A percentile compares a stretch with the other conserved stretches of the same genome.
These are phyloP conservation scores for Euclidium syriacum DNA, from an alignment of 345 rosid genomes.

Conservation along the genomic window DNA sequence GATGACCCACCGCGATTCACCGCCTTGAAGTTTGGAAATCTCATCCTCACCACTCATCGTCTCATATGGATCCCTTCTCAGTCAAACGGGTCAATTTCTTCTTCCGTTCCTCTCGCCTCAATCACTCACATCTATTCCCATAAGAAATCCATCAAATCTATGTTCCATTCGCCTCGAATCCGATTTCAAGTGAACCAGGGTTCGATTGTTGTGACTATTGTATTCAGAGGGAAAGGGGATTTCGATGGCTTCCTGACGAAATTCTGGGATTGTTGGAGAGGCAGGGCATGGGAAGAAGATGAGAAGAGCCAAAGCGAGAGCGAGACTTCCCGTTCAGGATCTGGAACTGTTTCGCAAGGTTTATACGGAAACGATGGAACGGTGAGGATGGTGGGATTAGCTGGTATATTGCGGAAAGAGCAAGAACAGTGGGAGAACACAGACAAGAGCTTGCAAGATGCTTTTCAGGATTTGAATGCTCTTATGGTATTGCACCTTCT, in stretches of 20 bases:
- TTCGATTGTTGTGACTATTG: constrained; percentile 59
- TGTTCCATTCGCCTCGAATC: constrained; percentile 81
- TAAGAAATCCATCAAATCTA: constrained; percentile 67
- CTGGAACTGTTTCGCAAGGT: constrained; percentile 40
- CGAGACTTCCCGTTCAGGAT: constrained; percentile 18
- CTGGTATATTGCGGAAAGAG: constrained; percentile 92
- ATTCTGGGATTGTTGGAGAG: constrained; percentile 80
- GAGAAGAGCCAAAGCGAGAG: constrained; percentile 24
- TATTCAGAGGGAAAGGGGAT: constrained; percentile 80
- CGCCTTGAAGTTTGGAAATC: constrained; percentile 51
- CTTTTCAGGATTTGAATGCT: constrained; percentile 93
- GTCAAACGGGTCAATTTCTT: constrained; percentile 29
- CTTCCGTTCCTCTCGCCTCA: constrained; percentile 43
- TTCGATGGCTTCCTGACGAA: constrained; percentile 68
- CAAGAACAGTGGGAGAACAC: constrained; percentile 94
- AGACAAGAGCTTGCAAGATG: constrained; percentile 91
- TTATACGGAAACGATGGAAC: constrained; percentile 68
- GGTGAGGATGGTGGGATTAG: constrained; percentile 89
- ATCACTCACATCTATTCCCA: constrained; percentile 50
- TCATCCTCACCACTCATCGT: constrained; percentile 84
- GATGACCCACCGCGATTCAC: constrained; percentile 37
- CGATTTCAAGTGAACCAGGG: constrained; percentile 61
- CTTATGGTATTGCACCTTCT: constrained; percentile 54
- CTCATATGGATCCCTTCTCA: constrained; percentile 73
- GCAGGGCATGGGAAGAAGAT: constrained; percentile 65